Conservation (phyloP, 1,139 yeast species). For the Protomyces arabidopsidicola region DNA sequence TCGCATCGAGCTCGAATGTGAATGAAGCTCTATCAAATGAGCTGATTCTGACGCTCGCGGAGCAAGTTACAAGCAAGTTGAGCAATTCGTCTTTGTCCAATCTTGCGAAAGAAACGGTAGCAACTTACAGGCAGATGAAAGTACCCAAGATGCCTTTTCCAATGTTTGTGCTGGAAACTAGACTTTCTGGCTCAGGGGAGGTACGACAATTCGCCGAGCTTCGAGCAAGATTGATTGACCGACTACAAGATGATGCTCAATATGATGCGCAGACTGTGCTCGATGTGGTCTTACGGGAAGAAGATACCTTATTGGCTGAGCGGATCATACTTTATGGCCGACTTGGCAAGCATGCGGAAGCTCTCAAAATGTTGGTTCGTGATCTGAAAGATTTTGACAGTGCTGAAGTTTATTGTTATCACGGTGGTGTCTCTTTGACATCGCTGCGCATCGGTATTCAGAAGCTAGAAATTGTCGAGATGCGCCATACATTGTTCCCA, state of each 20-base stretch:
- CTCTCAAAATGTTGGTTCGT: slow-evolving; percentile 39
- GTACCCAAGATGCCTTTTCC: slow-evolving; percentile 42
- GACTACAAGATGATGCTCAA: slow-evolving; percentile 33
- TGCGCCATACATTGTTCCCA: slow-evolving; percentile 36
- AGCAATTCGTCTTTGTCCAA: slow-evolving; percentile 32
- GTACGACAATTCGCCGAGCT: slow-evolving; percentile 28
- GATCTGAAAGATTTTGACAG: slow-evolving; percentile 40
- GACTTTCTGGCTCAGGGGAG: slow-evolving; percentile 20
- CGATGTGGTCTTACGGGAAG: slow-evolving; percentile 37
- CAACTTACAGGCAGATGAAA: slow-evolving; percentile 37
- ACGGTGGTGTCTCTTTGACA: slow-evolving; percentile 33
- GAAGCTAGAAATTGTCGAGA: slow-evolving; percentile 24
- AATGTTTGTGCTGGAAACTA: slow-evolving; percentile 36
- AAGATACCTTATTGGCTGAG: slow-evolving; percentile 38
- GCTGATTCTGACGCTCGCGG: slow-evolving; percentile 39
- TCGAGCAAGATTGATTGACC: slow-evolving; percentile 38
- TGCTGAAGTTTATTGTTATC: slow-evolving; percentile 39
- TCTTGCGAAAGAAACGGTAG: slow-evolving; percentile 35
- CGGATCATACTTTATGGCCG: slow-evolving; percentile 40
- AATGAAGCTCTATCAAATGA: slow-evolving; percentile 38
- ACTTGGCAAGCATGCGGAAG: slow-evolving; percentile 38
- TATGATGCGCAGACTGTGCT: slow-evolving; percentile 37
- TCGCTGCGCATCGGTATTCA: slow-evolving; percentile 15
- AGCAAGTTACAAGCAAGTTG: slow-evolving; percentile 39
- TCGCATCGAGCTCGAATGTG: slow-evolving; percentile 36